Evolutionary conservation across 345 rosid species (phyloP).

Genomic region (Excoecaria agallocha): DNA sequence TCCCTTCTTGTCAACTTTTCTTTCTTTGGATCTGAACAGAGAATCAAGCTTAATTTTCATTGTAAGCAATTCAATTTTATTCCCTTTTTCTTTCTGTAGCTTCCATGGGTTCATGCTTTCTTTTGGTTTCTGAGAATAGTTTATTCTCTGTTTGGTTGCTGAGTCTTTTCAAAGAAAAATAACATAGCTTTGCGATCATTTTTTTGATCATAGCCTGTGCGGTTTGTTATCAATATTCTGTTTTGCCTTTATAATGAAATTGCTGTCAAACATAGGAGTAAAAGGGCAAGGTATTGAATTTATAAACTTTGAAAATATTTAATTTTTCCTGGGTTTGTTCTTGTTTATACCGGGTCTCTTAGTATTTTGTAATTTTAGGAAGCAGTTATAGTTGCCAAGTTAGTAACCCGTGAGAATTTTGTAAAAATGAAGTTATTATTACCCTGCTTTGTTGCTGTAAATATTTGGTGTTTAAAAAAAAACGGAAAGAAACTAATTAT

Average conservation of each 20-base stretch:
- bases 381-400: not conserved
- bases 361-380: not conserved
- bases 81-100: not conserved
- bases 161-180: not conserved
- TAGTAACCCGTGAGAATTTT: not conserved
- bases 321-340: slow-evolving; percentile 1
- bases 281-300: not conserved
- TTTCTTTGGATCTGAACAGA: slow-evolving; percentile 17
- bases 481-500: too few species aligned
- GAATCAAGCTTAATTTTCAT: not conserved
- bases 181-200: not conserved
- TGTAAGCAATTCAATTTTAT: slow-evolving; percentile 4
- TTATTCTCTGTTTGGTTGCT: not conserved
- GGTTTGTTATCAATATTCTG: not conserved
- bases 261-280: not conserved
- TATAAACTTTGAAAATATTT: not conserved
- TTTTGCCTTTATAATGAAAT: not conserved
- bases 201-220: not conserved
- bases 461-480: not conserved
- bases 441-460: not conserved
- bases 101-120: not conserved
- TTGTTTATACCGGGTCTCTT: not conserved
- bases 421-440: not conserved
- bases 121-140: not conserved
- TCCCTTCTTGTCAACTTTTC: not conserved